Evolutionary conservation across 495 filamentous ascomycete genomes (phyloP).

Genomic region (Penicillium bialowiezense): DNA sequence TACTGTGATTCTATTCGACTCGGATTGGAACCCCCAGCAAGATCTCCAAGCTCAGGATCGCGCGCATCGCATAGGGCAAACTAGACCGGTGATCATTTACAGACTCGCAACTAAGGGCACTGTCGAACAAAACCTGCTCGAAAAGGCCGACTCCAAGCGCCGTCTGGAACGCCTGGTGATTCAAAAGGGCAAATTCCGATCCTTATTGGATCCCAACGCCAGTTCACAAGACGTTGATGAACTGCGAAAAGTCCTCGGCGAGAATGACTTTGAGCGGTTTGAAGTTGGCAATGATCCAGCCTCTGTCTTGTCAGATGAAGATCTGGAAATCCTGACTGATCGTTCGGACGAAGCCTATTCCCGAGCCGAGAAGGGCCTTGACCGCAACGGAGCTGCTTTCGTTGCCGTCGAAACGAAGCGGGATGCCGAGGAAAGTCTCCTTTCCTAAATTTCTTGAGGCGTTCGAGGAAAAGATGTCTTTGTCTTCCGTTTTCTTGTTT

Average conservation of each 20-base stretch:
- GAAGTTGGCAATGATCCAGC: slow-evolving; percentile 49
- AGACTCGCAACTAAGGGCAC: slow-evolving; percentile 91
- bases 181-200: slow-evolving; percentile 76
- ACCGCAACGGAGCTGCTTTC: slow-evolving; percentile 40
- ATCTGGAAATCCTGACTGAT: slow-evolving; percentile 78
- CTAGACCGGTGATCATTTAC: slow-evolving; percentile 88
- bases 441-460: slow-evolving; percentile 26
- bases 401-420: slow-evolving; percentile 43
- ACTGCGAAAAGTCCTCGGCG: slow-evolving; percentile 44
- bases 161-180: slow-evolving; percentile 93
- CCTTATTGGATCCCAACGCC: slow-evolving; percentile 42
- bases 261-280: slow-evolving; percentile 56
- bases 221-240: slow-evolving; percentile 41
- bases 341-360: slow-evolving; percentile 82
- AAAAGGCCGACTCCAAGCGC: slow-evolving; percentile 90
- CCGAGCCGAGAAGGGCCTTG: slow-evolving; percentile 69
- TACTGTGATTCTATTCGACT: slow-evolving; percentile 72
- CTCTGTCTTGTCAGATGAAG: slow-evolving; percentile 69
- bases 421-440: slow-evolving; percentile 28
- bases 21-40: slow-evolving; percentile 97
- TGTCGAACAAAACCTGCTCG: slow-evolving; percentile 83
- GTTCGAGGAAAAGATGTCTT: too few relatives aligned
- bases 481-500: neutral
- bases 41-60: slow-evolving; percentile 96
- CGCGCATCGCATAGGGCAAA: slow-evolving; percentile 92